A percentile compares a stretch with the other conserved stretches of the same genome.
phyloP scores from a whole-genome alignment of 108 stramenopile species.

The Cyclotella kingstonii region DNA sequence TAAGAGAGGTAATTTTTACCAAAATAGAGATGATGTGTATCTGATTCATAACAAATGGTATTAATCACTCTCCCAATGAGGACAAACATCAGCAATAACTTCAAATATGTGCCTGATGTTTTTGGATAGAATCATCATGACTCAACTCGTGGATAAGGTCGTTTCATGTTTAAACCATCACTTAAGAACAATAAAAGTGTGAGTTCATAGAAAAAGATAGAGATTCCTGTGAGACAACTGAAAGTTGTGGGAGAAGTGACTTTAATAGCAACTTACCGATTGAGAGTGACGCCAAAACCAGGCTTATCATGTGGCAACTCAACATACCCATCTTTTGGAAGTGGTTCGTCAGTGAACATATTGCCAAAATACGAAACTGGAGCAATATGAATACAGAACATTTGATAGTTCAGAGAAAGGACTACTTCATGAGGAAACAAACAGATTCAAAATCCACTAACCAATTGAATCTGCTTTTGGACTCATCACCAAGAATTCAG shows the following conservation, averaged over 20 bases:
- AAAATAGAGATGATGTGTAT: too few species aligned
- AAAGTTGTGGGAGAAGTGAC: background rate
- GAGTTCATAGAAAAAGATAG: background rate
- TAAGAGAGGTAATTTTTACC: too few species aligned
- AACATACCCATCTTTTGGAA: conserved; percentile 63
- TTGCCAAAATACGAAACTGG: conserved; percentile 55
- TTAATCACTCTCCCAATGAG: too few species aligned
- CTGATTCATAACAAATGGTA: too few species aligned
- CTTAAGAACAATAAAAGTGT: background rate
- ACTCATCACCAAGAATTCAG: conserved; percentile 63
- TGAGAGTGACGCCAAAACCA: conserved; percentile 70
- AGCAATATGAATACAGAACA: background rate
- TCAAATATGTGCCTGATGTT: too few species aligned
- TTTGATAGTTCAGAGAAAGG: background rate
- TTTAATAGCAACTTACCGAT: conserved; percentile 23
- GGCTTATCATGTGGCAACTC: conserved; percentile 49
- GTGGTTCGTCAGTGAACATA: conserved; percentile 60
- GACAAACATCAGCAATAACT: too few species aligned
- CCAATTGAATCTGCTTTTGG: conserved; percentile 62
- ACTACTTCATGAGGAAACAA: background rate
- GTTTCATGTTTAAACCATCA: conserved; percentile 39
- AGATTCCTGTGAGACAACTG: background rate
- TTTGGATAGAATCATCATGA: too few species aligned
- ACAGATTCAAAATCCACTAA: background rate
- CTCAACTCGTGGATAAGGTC: conserved; percentile 31